phyloP scores from a whole-genome alignment of 768 basidiomycete genomes.

The Sutorius australiensis region DNA sequence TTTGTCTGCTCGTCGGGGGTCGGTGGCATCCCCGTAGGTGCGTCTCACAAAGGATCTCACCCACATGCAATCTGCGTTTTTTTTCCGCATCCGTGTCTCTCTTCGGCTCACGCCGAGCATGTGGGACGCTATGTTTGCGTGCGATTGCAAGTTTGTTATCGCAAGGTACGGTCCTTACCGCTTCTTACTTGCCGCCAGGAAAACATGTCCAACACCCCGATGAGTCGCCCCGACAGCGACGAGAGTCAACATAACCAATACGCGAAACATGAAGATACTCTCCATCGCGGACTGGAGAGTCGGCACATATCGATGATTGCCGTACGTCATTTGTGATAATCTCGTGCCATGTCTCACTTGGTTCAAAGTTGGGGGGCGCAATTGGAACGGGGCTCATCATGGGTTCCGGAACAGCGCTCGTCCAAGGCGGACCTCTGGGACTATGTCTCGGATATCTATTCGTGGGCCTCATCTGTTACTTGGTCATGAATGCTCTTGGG shows the following conservation, averaged over 20 bases:
- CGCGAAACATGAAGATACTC: constrained; percentile 7
- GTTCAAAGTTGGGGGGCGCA: constrained; percentile 43
- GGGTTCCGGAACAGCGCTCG: constrained; percentile 58
- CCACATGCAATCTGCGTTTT: neutral
- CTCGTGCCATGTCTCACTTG: neutral
- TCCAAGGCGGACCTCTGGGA: constrained; percentile 57
- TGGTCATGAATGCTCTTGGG: constrained; percentile 53
- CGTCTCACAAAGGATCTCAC: neutral
- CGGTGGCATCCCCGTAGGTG: neutral
- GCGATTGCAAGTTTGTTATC: neutral
- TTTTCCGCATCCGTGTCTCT: neutral
- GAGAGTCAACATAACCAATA: constrained; percentile 28
- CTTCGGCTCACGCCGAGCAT: neutral
- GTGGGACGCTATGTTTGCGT: neutral
- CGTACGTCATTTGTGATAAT: constrained; percentile 24
- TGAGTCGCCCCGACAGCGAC: constrained; percentile 3
- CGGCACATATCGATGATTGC: constrained; percentile 62
- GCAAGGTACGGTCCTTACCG: neutral
- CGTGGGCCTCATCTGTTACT: constrained; percentile 56
- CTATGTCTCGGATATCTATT: constrained; percentile 40
- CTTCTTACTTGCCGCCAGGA: neutral
- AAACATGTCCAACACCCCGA: neutral
- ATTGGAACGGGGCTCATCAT: constrained; percentile 59
- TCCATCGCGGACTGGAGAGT: constrained; percentile 52
- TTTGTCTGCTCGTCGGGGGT: neutral